Evolutionary conservation across 2,329 filamentous ascomycete species (phyloP).

Genomic region (Talaromyces sp.): DNA sequence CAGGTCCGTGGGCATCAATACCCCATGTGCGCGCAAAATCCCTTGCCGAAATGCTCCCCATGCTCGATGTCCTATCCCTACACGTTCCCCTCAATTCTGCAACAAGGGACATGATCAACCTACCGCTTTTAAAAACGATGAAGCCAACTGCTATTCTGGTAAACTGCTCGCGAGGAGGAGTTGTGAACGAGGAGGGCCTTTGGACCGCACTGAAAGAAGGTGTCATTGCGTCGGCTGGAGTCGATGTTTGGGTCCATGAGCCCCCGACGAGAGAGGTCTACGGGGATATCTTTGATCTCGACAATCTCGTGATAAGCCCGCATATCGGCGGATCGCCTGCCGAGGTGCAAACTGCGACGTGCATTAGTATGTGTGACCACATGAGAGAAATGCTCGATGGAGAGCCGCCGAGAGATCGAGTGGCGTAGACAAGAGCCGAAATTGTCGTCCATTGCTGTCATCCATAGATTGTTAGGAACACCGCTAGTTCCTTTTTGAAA

Average conservation of each 20-base stretch:
- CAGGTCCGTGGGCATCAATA: conserved; percentile 5
- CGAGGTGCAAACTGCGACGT: conserved; percentile 8
- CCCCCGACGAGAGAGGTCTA: conserved; percentile 1
- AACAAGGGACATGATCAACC: conserved; percentile 7
- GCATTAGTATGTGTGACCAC: conserved; percentile 10
- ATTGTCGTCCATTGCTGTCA: neutral
- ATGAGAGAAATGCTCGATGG: conserved; percentile 11
- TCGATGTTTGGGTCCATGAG: conserved; percentile 5
- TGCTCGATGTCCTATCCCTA: conserved; percentile 13
- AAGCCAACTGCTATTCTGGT: conserved; percentile 3
- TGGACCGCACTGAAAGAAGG: neutral
- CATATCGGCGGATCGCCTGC: conserved; percentile 4
- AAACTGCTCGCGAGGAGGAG: conserved; percentile 3
- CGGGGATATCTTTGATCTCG: conserved; percentile 1
- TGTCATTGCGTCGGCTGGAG: conserved; percentile 5
- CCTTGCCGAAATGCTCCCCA: conserved; percentile 6
- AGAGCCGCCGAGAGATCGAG: conserved; percentile 9
- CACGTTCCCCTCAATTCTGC: conserved; percentile 8
- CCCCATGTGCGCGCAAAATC: conserved; percentile 6
- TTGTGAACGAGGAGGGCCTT: conserved; percentile 1
- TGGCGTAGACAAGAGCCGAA: neutral
- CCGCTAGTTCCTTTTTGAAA: neutral
- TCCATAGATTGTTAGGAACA: too few species aligned
- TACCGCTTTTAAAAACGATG: neutral
- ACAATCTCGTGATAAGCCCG: conserved; percentile 2